Conservation (phyloP, 768 basidiomycete species). For the Trichaptum fuscoviolaceum region DNA sequence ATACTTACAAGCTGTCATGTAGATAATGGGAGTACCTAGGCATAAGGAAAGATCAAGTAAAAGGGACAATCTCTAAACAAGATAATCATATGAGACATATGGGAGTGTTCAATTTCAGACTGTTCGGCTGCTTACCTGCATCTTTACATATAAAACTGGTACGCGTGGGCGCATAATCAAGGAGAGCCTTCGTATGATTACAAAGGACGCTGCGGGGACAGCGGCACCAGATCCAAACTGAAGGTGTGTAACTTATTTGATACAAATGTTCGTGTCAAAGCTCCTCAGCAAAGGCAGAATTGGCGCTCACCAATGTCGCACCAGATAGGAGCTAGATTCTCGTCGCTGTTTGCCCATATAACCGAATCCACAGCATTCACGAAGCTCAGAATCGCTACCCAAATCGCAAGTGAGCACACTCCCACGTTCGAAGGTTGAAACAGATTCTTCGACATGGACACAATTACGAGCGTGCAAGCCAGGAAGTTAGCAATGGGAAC, state of each 20-base stretch:
- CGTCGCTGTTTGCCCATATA: conserved; percentile 25
- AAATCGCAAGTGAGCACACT: conserved; percentile 28
- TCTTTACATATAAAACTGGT: not conserved
- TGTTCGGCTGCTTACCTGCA: not conserved
- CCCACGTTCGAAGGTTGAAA: conserved; percentile 23
- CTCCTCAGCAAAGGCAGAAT: too few relatives aligned
- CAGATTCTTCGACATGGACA: not conserved
- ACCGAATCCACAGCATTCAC: conserved; percentile 23
- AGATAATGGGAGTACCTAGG: not conserved
- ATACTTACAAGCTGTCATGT: not conserved
- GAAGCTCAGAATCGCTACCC: conserved; percentile 17
- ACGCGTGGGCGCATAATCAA: not conserved
- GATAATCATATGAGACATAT: too few relatives aligned
- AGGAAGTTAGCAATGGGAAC: not conserved
- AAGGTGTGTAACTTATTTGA: too few relatives aligned
- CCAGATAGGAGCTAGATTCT: conserved; percentile 24
- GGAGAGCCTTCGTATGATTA: not conserved
- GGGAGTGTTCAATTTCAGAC: not conserved
- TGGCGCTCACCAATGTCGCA: conserved; percentile 34
- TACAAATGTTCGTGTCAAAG: too few relatives aligned
- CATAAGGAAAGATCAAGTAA: not conserved
- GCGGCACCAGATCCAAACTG: not conserved
- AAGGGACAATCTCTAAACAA: not conserved
- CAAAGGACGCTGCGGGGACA: not conserved
- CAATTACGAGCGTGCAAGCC: not conserved